A percentile compares a stretch with the other conserved stretches of the same genome.
Evolutionary conservation across 306 rosid species (phyloP).

Genomic region (Vigna hirtella): DNA sequence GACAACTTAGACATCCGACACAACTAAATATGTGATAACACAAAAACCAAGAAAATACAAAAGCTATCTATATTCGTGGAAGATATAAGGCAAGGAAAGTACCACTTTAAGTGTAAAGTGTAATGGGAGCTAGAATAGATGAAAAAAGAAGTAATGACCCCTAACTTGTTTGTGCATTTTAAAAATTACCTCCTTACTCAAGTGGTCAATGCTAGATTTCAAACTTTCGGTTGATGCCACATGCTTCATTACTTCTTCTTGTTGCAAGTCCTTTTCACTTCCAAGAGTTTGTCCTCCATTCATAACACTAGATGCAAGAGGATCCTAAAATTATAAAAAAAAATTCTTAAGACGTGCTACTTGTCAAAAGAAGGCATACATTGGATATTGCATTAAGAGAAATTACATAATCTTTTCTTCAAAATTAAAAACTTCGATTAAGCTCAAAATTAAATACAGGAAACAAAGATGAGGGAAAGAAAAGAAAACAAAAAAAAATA

Average conservation of each 20-base stretch:
- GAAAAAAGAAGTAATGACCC: conserved; percentile 26
- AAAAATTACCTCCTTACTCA: conserved; percentile 75
- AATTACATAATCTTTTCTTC: conserved; percentile 13
- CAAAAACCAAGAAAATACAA: conserved; percentile 24
- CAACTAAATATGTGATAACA: background rate
- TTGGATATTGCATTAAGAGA: conserved; percentile 17
- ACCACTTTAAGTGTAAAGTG: conserved; percentile 28
- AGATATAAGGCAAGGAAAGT: conserved; percentile 27
- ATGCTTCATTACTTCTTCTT: conserved; percentile 64
- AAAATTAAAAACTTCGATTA: conserved; percentile 20
- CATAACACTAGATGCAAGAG: conserved; percentile 48
- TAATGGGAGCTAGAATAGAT: conserved; percentile 28
- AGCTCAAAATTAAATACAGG: conserved; percentile 20
- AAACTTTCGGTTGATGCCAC: conserved; percentile 62
- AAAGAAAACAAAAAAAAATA: background rate
- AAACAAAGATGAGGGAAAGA: conserved; percentile 30
- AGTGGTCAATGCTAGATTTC: conserved; percentile 81
- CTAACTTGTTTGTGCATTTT: conserved; percentile 5
- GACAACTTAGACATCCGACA: conserved; percentile 38
- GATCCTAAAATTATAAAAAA: conserved; percentile 59
- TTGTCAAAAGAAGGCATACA: conserved; percentile 28
- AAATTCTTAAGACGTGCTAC: conserved; percentile 40
- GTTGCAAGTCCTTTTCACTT: conserved; percentile 55
- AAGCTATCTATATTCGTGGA: conserved; percentile 23
- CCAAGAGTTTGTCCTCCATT: conserved; percentile 51